These are phyloP conservation scores for Penicillium vulpinum DNA, from an alignment of 2,329 filamentous ascomycete species.

Conservation along the genomic window DNA sequence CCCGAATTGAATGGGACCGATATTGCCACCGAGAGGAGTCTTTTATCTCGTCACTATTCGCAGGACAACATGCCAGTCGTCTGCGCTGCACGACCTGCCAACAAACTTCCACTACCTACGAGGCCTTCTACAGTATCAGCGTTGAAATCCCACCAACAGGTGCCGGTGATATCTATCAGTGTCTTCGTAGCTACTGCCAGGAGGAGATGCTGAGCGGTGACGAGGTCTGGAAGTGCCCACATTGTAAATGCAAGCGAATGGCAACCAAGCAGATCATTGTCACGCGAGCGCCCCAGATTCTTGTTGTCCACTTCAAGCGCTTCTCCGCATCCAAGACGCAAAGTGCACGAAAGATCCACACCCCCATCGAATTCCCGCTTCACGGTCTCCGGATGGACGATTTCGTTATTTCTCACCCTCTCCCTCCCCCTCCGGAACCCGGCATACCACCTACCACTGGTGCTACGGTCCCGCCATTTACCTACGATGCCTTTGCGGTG, in stretches of 20 bases:
- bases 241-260: constrained; percentile 67
- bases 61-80: constrained; percentile 65
- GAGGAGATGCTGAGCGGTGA: constrained; percentile 68
- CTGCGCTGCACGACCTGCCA: constrained; percentile 62
- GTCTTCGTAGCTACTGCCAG: constrained; percentile 67
- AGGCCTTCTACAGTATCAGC: constrained; percentile 69
- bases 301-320: constrained; percentile 76
- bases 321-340: constrained; percentile 60
- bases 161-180: constrained; percentile 63
- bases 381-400: constrained; percentile 65
- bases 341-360: constrained; percentile 66
- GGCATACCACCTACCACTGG: constrained; percentile 53
- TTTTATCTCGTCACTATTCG: constrained; percentile 78
- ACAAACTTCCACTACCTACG: constrained; percentile 65
- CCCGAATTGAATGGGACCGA: constrained; percentile 70
- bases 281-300: constrained; percentile 73
- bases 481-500: constrained; percentile 84
- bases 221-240: constrained; percentile 70
- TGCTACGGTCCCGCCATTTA: constrained; percentile 58
- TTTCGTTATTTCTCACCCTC: constrained; percentile 56
- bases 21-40: constrained; percentile 70
- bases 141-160: constrained; percentile 67
- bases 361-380: constrained; percentile 73
- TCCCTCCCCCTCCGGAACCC: constrained; percentile 28
- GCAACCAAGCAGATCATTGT: constrained; percentile 71